A percentile compares a stretch with the other conserved stretches of the same genome.
Conservation (phyloP, 306 rosid species). For the Prunus armeniaca region DNA sequence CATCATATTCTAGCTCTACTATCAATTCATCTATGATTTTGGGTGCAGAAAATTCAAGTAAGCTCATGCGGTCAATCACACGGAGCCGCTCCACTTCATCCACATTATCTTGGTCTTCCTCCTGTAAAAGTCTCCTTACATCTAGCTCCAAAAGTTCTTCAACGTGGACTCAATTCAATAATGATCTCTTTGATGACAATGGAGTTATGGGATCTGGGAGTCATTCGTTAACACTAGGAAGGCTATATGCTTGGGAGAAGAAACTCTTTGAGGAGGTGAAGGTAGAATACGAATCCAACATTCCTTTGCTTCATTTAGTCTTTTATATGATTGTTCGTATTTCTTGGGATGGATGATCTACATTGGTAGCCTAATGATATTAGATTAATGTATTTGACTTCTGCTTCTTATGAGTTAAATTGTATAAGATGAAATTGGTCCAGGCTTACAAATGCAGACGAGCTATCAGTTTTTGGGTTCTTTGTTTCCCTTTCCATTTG, state of each 20-base stretch:
- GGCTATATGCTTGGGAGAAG: conserved; percentile 87
- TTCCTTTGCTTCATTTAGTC: background rate
- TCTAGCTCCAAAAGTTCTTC: conserved; percentile 45
- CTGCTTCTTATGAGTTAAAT: no score
- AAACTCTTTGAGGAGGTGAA: conserved; percentile 74
- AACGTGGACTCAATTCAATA: conserved; percentile 54
- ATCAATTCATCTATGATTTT: background rate
- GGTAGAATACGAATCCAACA: conserved; percentile 31
- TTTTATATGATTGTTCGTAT: background rate
- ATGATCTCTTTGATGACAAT: conserved; percentile 59
- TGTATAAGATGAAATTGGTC: no score
- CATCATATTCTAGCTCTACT: background rate
- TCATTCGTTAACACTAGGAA: conserved; percentile 64
- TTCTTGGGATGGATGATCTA: background rate
- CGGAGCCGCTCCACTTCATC: conserved; percentile 57
- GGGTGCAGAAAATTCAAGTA: conserved; percentile 64
- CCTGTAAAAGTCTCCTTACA: conserved; percentile 61
- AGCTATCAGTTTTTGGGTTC: background rate
- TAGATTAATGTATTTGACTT: background rate
- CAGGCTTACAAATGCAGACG: no score
- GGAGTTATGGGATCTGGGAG: conserved; percentile 73
- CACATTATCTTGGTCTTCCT: conserved; percentile 44
- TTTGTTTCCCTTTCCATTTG: background rate
- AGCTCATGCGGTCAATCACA: conserved; percentile 61
- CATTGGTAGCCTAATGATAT: conserved; percentile 1